A percentile compares a stretch with the other conserved stretches of the same genome.
Conservation (phyloP, 805 yeast species). For the Yamadazyma tumulicola region DNA sequence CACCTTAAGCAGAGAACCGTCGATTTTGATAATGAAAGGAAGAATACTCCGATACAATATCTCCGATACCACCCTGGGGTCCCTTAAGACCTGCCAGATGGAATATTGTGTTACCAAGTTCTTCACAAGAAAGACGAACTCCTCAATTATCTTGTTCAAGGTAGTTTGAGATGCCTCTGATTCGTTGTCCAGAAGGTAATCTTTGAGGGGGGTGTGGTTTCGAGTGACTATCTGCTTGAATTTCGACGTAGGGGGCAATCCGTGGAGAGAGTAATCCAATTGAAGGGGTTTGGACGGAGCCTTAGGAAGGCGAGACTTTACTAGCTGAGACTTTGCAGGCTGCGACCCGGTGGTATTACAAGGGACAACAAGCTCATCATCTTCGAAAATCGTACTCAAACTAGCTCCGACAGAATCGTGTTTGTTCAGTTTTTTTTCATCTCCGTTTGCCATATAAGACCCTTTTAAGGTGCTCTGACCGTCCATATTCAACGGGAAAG, state of each 20-base stretch:
- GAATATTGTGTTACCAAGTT: not conserved
- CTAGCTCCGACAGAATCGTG: not conserved
- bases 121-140: no score
- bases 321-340: no score
- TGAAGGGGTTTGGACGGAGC: no score
- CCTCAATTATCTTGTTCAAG: not conserved
- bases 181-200: not conserved
- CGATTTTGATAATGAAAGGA: slow-evolving; percentile 2
- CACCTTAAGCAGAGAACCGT: slow-evolving; percentile 2
- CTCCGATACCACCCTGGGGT: slow-evolving; percentile 1
- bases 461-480: slow-evolving; percentile 1
- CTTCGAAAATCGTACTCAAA: slow-evolving; percentile 7
- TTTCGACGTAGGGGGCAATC: slow-evolving; percentile 6
- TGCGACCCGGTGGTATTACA: no score
- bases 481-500: slow-evolving; percentile 2
- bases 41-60: slow-evolving; percentile 1
- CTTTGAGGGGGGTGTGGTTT: not conserved
- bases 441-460: no score
- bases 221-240: slow-evolving; percentile 6
- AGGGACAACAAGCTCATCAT: no score
- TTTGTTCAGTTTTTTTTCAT: no score
- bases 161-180: no score
- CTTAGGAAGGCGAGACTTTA: not conserved
- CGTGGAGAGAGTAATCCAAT: slow-evolving; percentile 6
- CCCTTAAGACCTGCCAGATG: not conserved